Evolutionary conservation across 2,329 filamentous ascomycete genomes (phyloP).

Genomic region (Boeremia exigua): DNA sequence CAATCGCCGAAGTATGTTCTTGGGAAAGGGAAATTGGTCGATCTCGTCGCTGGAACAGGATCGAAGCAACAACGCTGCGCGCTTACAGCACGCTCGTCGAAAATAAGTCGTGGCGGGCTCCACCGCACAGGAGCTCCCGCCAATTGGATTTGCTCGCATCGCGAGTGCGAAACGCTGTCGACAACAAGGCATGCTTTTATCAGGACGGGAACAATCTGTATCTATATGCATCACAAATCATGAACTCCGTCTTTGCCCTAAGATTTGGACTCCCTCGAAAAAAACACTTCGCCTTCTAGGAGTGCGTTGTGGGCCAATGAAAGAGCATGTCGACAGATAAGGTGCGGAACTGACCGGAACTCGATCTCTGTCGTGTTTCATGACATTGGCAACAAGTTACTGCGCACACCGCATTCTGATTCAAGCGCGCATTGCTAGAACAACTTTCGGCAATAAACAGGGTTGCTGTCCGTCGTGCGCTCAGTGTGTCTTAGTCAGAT

Average conservation of each 20-base stretch:
- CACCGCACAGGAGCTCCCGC: background rate
- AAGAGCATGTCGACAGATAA: background rate
- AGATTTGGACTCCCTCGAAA: background rate
- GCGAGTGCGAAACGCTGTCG: background rate
- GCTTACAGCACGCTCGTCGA: background rate
- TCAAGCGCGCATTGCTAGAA: background rate
- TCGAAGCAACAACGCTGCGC: background rate
- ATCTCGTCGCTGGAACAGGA: background rate
- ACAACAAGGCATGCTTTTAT: background rate
- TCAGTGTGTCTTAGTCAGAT: too few relatives aligned
- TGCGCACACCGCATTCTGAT: conserved; percentile 5
- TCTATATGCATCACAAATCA: conserved; percentile 11
- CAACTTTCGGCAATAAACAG: background rate
- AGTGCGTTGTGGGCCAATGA: background rate
- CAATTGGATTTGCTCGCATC: too few relatives aligned
- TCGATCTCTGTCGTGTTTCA: conserved; percentile 7
- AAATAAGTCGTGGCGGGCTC: background rate
- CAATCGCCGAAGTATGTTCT: background rate
- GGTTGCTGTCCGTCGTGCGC: background rate
- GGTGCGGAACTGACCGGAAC: conserved; percentile 1
- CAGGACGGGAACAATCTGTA: conserved; percentile 2
- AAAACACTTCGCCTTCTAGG: background rate
- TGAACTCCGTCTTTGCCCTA: background rate
- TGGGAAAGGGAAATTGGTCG: background rate
- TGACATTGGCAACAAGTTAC: background rate